Evolutionary conservation across 345 rosid species (phyloP), one percentile per base, ranked within the genome.

Genomic region (Eucalyptus camaldulensis): DNA sequence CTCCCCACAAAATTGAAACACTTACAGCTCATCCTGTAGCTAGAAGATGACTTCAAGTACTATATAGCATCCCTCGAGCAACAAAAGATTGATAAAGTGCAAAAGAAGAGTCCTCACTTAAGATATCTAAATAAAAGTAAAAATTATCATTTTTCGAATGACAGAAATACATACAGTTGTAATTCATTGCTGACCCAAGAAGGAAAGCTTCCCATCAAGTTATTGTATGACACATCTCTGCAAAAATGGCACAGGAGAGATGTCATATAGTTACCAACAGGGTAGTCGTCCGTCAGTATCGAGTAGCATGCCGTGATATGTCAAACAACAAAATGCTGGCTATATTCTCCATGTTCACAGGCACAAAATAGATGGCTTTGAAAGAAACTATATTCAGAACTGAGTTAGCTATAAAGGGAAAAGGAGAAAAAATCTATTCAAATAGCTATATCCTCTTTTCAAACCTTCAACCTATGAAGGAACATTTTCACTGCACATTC

Each of bases 181-280:
- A 95, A 90, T 40, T 15, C 87, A 72, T 88, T 88, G 87, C 43
- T 92, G 91, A 94, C 89, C 98, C 98, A 96, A 25, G 97, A 91
- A 89, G 99, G 98, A 89, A 95, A 87, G 90, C 43, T 93, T 49
- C 98, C 99, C 13, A 88, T 83, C 91, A 96, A 92, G 90, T 93
- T 92, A 90, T 97, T 97, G 92, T 97, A 96, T 2, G 98, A 95
- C 88, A 95, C 54, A 7, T 51, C 54, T 51, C 99, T 97, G 93
- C 49, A 80, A 92, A 85, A 33, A 89, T n/a, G 87, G 87, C 81
- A 81, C 12, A 67, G 86, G 3, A 88, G 1, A 40, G 85, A 54
- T 19, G 40, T 90, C 24, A 86, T 60, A 11, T 60, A 60, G 67
- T 60, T 60, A 56, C 62, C 13, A 10, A 56, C 29, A 12, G 31